Percentiles rank a stretch among this genome's conserved stretches.
Evolutionary conservation across 176 grass and related monocot genomes (phyloP).

Genomic region (Phyllostachys edulis): DNA sequence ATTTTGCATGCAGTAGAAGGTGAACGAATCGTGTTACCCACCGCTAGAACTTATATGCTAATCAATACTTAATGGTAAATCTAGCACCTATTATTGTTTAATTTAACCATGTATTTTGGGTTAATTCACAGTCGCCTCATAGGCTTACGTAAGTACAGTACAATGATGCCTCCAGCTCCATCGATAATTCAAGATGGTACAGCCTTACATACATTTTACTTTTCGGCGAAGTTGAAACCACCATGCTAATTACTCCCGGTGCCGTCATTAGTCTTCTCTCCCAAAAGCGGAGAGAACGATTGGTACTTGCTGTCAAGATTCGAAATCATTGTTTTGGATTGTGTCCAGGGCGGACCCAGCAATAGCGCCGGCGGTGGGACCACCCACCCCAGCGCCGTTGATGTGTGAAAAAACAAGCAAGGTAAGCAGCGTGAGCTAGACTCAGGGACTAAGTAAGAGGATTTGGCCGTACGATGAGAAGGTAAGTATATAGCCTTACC

Average conservation of each 20-base stretch:
- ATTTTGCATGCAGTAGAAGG: not conserved
- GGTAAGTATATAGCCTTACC: too few relatives aligned
- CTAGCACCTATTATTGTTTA: not conserved
- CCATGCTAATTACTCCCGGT: not conserved
- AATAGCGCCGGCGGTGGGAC: too few relatives aligned
- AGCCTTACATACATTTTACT: not conserved
- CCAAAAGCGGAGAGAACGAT: constrained; percentile 2
- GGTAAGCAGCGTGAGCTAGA: too few relatives aligned
- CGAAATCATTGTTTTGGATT: not conserved
- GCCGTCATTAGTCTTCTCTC: not conserved
- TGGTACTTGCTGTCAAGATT: constrained; percentile 4
- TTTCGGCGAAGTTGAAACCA: not conserved
- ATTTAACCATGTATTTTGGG: not conserved
- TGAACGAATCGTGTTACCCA: not conserved
- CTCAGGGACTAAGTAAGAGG: too few relatives aligned
- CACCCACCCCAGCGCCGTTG: too few relatives aligned
- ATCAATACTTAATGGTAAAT: not conserved
- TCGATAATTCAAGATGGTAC: not conserved
- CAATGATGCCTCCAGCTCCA: not conserved
- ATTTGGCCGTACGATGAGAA: too few relatives aligned
- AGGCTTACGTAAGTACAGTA: not conserved
- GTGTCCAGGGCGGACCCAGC: too few relatives aligned
- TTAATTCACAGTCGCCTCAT: not conserved
- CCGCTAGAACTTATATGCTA: not conserved
- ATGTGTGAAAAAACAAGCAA: too few relatives aligned